A percentile compares a stretch with the other conserved stretches of the same genome.
Conservation (phyloP, 2,329 filamentous ascomycete genomes). For the Bimuria novae-zelandiae region DNA sequence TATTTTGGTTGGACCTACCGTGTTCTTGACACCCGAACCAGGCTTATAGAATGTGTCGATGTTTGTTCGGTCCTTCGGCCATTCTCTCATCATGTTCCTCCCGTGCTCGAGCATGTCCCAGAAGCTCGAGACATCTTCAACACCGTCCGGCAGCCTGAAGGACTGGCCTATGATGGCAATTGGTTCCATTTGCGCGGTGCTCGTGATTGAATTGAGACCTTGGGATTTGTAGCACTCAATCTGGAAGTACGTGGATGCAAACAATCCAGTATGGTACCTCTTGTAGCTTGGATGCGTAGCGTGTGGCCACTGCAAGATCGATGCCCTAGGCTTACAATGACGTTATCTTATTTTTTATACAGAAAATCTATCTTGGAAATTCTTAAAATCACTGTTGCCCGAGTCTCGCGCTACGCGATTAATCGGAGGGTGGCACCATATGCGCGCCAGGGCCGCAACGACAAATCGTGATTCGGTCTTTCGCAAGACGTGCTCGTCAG, state of each 20-base stretch:
- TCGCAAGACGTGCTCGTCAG: background rate
- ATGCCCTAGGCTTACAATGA: too few relatives aligned
- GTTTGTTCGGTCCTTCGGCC: slow-evolving; percentile 1
- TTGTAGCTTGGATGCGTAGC: too few relatives aligned
- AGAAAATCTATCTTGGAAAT: too few relatives aligned
- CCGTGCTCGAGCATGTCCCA: slow-evolving; percentile 4
- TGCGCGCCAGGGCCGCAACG: background rate
- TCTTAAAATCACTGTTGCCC: too few relatives aligned
- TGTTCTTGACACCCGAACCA: background rate
- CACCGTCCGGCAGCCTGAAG: slow-evolving; percentile 2
- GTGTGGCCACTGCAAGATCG: too few relatives aligned
- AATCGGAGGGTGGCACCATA: too few relatives aligned
- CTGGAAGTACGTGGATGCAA: too few relatives aligned
- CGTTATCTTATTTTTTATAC: too few relatives aligned
- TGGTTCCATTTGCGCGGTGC: slow-evolving; percentile 7
- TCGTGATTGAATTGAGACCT: too few relatives aligned
- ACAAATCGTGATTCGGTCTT: background rate
- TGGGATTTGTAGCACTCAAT: too few relatives aligned
- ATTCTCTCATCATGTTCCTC: slow-evolving; percentile 1
- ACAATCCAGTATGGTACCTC: too few relatives aligned
- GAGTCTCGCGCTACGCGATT: too few relatives aligned
- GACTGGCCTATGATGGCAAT: slow-evolving; percentile 4
- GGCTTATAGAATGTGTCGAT: slow-evolving; percentile 8
- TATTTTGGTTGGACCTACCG: background rate
- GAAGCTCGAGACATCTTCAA: background rate